Evolutionary conservation across 768 basidiomycete species (phyloP).

Genomic region (Tubosaeta sp.): DNA sequence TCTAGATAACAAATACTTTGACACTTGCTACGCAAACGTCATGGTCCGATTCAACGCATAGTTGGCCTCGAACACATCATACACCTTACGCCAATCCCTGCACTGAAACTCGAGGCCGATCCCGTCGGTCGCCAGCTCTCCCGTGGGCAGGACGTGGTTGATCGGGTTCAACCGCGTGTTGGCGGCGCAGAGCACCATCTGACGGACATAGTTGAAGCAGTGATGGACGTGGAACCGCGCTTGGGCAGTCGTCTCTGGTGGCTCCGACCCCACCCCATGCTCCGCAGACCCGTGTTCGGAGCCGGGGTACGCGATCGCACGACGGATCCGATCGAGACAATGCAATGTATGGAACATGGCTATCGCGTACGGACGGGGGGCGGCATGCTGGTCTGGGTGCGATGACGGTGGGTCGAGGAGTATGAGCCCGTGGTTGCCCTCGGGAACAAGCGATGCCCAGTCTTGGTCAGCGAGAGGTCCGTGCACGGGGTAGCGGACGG

Average conservation of each 20-base stretch:
- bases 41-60: conserved; percentile 19
- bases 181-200: conserved; percentile 35
- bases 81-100: conserved; percentile 20
- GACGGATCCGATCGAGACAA: conserved; percentile 37
- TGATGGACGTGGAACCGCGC: conserved; percentile 24
- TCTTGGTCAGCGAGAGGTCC: conserved; percentile 23
- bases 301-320: conserved; percentile 11
- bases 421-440: conserved; percentile 16
- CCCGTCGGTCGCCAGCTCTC: conserved; percentile 15
- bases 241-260: neutral
- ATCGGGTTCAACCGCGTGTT: conserved; percentile 30
- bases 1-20: too few species aligned
- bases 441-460: conserved; percentile 23
- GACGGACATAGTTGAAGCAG: conserved; percentile 39
- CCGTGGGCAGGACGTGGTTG: conserved; percentile 10
- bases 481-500: conserved; percentile 20
- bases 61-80: conserved; percentile 19
- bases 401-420: conserved; percentile 2
- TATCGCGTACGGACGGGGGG: conserved; percentile 29
- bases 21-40: conserved; percentile 2
- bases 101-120: conserved; percentile 21
- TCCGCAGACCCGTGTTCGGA: neutral
- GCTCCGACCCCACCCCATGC: neutral
- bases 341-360: conserved; percentile 39
- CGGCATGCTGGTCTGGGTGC: neutral